Evolutionary conservation across 306 rosid species (phyloP), one percentile per base, ranked within the genome.

Genomic region (Ormosia semicastrata): DNA sequence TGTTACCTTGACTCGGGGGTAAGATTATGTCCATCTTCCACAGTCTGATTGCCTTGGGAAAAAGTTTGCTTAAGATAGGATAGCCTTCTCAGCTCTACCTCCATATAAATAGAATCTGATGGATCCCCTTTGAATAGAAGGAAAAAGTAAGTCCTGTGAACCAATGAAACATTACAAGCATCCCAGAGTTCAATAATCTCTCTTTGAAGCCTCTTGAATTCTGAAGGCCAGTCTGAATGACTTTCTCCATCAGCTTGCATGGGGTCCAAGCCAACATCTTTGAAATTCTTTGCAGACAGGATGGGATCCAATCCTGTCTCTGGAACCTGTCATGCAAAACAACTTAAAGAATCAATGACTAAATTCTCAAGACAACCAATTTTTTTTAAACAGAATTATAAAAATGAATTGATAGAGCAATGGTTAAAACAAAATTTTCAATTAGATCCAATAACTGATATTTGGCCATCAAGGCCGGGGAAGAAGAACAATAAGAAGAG

Each of bases 111-210:
- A 49, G 94, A 90, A 81, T 95, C 99, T 66, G 92, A 62, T 34
- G 86, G 87, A 65, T 95, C 99, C 52, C 99, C 98, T 79, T 84
- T 83, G 85, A 95, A 89, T 68, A 93, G 88, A 73, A 93, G 94
- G 86, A 90, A 93, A 90, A 95, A 95, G 85, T 91, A 95, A 73
- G 99, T 95, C 73, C 99, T 91, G 85, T 95, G 98, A 81, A 95
- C 92, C 89, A 95, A 87, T 41, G 99, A 90, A 80, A 91, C 89
- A 56, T 95, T 89, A 78, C 97, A 95, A 74, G 88, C 90, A 73
- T 93, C 89, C 98, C 99, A 95, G 39, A 93, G 90, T 76, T 90
- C 91, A 54, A 95, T 73, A 57, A 93, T 89, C 87, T 93, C 97
- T 46, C 85, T 85, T 87, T 91, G 99, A 47, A 89, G 90, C 87